Evolutionary conservation across 2,329 filamentous ascomycete species (phyloP), one percentile per base, ranked within the genome.

Genomic region (Colletotrichum sp.): DNA sequence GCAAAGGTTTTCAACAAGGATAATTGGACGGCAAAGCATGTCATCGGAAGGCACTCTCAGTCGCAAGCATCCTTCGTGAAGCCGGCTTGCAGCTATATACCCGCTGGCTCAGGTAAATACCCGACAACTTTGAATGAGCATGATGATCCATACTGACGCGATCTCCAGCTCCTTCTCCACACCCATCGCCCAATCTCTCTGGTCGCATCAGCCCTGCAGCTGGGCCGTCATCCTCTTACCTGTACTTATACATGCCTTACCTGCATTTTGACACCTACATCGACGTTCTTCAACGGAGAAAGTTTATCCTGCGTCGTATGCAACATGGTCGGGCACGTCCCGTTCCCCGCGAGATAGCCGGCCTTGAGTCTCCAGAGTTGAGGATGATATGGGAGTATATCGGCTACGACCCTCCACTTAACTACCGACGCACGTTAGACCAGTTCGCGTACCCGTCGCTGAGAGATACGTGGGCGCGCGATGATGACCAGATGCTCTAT

Each of bases 401-500:
- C 0, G 90, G 90, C 0, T 88, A 89, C 55, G 91, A 93, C 57
- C 91, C 90, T 0, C 91, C 92, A 0, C 83, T 93, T 2, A 92
- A 93, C 79, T 89, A 90, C 44, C 88, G 92, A 2, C 87, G 92
- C 8, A 93, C 92, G 0, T 80, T 93, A 7, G 92, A 93, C 74
- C 92, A 93, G 78, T 93, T 89, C 71, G 91, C 90, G 0, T 93
- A 93, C 70, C 92, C 92, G 0, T 91, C 90, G 4, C 83, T 93
- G 1, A 85, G 88, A 12, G 91, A 93, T 39, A 93, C 92, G 0
- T 84, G 90, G 57, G 89, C 90, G 0, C 85, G 92, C 21, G 92
- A 93, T 57, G 91, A 92, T 59, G 92, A 93, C 57, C 92, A 93
- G 80, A 93, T 93, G 90, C 83, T 93, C 8, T 93, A 93, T 81